phyloP scores from a whole-genome alignment of 2,329 filamentous ascomycete species.

The Aureobasidium sp. region DNA sequence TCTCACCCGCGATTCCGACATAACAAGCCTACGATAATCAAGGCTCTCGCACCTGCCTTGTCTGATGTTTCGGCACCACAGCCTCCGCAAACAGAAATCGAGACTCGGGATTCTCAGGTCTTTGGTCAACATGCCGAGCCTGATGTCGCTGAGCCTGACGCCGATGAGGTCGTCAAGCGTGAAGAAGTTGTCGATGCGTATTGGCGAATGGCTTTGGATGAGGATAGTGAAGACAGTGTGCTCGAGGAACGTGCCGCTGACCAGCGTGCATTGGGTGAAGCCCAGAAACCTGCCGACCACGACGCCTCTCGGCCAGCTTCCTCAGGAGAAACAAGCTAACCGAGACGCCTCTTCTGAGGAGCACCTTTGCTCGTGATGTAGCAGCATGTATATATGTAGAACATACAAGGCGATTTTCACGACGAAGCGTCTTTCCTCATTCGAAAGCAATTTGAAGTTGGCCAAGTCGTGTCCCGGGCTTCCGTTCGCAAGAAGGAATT shows the following conservation, averaged over 20 bases:
- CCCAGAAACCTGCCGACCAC: neutral
- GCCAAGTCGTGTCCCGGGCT: no score
- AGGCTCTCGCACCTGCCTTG: neutral
- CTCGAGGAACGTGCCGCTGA: constrained; percentile 6
- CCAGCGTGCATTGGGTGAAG: neutral
- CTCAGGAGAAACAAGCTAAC: neutral
- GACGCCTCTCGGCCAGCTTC: neutral
- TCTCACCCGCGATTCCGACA: neutral
- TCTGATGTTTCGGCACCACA: neutral
- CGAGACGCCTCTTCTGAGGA: neutral
- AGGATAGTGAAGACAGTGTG: neutral
- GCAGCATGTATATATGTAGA: no score
- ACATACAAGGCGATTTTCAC: neutral
- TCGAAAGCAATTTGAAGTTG: no score
- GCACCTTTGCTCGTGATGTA: neutral
- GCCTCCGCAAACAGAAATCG: neutral
- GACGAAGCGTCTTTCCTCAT: neutral
- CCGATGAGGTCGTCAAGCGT: neutral
- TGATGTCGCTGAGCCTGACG: no score
- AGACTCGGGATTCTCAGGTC: neutral
- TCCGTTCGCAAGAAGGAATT: no score
- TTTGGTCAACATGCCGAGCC: neutral
- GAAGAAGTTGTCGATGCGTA: neutral
- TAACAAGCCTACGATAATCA: no score
- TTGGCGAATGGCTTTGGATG: neutral